Base-by-base conservation (phyloP, 1,284 basidiomycete species). In the Sporisorium iseilematis-ciliati region DNA sequence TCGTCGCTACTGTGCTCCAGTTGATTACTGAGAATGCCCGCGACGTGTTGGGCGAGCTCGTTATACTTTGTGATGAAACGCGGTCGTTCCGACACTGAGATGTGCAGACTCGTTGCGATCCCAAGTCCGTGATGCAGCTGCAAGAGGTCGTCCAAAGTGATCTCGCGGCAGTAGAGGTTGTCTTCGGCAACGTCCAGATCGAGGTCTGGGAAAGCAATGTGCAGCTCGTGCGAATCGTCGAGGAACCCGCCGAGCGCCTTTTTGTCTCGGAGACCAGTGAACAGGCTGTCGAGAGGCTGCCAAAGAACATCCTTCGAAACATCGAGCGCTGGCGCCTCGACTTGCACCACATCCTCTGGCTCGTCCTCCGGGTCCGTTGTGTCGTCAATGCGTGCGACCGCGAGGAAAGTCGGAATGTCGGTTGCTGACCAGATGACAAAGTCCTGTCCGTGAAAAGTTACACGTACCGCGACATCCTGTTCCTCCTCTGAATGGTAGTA, bases 161-260 rank as follows among this genome's bases (percentile, higher is more conserved):
- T 63, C 45, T 84, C 81, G 29, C 79, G 74, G 41, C 77, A 75
- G 64, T 84, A 83, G 33, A 81, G 56, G 33, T 83, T 78, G 71
- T 84, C 82, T 64, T 83, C 82, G 12, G 68, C 66, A 3, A 83
- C 61, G 4, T 71, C 72, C 18, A 84, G 66, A 8, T 79, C 77
- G 18, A 84, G 67, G 43, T 82, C 80, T 8, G 79, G 77, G 40
- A 82, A 77, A 11, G 61, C 21, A 20, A 84, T 56, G 23, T 70
- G 59, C 23, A 84, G 72, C 56, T 79, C 80, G 12, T 73, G 80
- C 11, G 71, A 70, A 12, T 81, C 79, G 40, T 84, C 83, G 38
- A 84, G 75, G 53, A 84, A 84, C n/a, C 84, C 83, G 50, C 83
- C 83, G 0, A 84, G 77, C 1, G 80, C 79, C 3, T 77, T 66